Evolutionary conservation across 768 basidiomycete species (phyloP), one percentile per base, ranked within the genome.

Genomic region (Nidularia sp.): DNA sequence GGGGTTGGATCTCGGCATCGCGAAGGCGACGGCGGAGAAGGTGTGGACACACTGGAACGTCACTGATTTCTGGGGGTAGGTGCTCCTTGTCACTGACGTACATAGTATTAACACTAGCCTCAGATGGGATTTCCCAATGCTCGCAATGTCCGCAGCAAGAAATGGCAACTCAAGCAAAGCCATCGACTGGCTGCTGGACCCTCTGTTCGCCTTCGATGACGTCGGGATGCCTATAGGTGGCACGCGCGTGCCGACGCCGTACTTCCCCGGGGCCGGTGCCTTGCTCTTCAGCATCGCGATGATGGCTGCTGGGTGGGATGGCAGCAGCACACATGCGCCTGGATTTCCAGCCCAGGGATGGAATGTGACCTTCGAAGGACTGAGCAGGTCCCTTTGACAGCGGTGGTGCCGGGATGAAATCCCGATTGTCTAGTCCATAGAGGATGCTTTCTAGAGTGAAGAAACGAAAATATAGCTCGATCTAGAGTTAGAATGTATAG

Each of bases 91-190:
- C 4, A 8, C n/a, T 25, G 9, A 31, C 18, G 1, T 1, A 1
- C 18, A 39, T 15, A 4, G n/a, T 36, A 18, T 51, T 50, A 36
- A 46, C 18, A 32, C 6, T 29, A 34, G 41, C 5, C 31, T 36
- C 53, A 80, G 80, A 34, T 84, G 81, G 83, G 83, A 83, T 59
- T 83, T 82, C 55, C 79, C 80, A 0, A 78, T 83, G 76, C 73
- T 83, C 2, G 81, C 81, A 0, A 82, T 84, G 79, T 79, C 78
- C 1, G 81, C 83, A 8, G 81, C 81, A 15, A 70, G 81, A 2
- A 76, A 76, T 44, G 77, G 77, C 4, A 67, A 81, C 32, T 60
- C 69, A 4, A 73, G 74, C 36, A 66, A 76, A 56, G 83, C 81
- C 0, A 57, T 84, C 4, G 76, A 80, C 29, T 83, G 78, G 77